Base-by-base conservation (phyloP, 768 basidiomycete species). In the Lactarius tabidus region DNA sequence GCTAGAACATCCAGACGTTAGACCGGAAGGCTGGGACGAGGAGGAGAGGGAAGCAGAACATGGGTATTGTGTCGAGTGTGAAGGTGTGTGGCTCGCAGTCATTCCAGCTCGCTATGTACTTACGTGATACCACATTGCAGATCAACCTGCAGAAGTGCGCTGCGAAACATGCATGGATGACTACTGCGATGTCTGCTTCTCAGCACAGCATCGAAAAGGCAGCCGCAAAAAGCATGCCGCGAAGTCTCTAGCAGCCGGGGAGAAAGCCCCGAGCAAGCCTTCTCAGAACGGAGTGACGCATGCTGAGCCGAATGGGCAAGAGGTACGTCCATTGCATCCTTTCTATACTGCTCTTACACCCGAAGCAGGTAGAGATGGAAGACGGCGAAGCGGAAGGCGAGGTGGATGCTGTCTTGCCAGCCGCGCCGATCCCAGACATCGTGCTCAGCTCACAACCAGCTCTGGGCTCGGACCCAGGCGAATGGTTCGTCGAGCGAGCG, bases 151-250 rank as follows among this genome's bases (percentile, higher is more conserved):
- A 6, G 84, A 90, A 71, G 71, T 93, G 26, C 74, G 79, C 58
- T 94, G 92, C 71, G 85, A 88, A 71, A 81, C 82, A 14, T 94
- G 92, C 73, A 77, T 72, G 3, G 92, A 93, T 72, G 74, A 79
- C 23, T 93, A 86, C 71, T 93, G 92, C 66, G 88, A 92, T 72
- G 92, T 94, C 28, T 94, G 92, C 79, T 94, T 89, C 74, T 83
- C 88, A 12, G 84, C 91, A 1, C 90, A 90, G 72, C 92, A 94
- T 74, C 79, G 91, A 55, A 94, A 93, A 70, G 92, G 92, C 9
- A 80, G 86, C 2, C 81, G 92, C 57, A 91, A 87, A 74, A 74
- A 74, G 41, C 92, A 93, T 73, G 72, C 75, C 7, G 77, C 79
- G 17, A 87, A 81, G 68, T 77, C 83, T 43, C 70, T 91, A 38